Base-by-base conservation (phyloP, 2,329 filamentous ascomycete species). In the Colletotrichum shisoi region DNA sequence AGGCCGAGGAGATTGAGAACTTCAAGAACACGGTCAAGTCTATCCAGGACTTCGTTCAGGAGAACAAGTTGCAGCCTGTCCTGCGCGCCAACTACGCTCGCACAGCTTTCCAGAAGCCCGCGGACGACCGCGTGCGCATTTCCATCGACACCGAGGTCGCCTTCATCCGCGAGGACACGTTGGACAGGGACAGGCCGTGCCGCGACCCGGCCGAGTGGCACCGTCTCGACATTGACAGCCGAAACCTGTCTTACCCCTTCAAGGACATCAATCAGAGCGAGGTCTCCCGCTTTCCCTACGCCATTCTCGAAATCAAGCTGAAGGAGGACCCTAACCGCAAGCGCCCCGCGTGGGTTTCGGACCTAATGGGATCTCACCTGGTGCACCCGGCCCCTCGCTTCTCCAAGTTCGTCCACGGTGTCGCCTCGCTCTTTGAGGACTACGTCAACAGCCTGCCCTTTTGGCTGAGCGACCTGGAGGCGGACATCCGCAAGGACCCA, bases 381-480 rank as follows among this genome's bases (percentile, higher is more conserved):
- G 91, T 99, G 70, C 93, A 97, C 76, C 89, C 93, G 52, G 89
- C 91, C 0, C 92, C 94, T 1, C 88, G 91, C 57, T 99, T 99
- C 80, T 97, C 93, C 73, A 99, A 99, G 78, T 99, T 98, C 73
- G 91, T 96, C 2, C 94, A 99, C 73, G 95, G 95, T 69, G 89
- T 96, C 4, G 94, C 94, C 8, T 89, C 90, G 45, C 84, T 99
- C 2, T 98, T 98, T 72, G 95, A 98, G 74, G 93, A 99, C 78
- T 88, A 97, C 74, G 94, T 99, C 77, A 98, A 98, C 80, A 94
- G 88, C 70, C 89, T 98, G 74, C 95, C 95, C 15, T 97, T 98
- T 81, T 99, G 95, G 95, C 86, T 98, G 40, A 90, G 90, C 73
- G 91, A 96, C 70, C 84, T 98, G 49, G 94, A 97, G 75, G 92